Evolutionary conservation across 1,284 basidiomycete species (phyloP), one percentile per base, ranked within the genome.

Genomic region (Malassezia pachydermatis): DNA sequence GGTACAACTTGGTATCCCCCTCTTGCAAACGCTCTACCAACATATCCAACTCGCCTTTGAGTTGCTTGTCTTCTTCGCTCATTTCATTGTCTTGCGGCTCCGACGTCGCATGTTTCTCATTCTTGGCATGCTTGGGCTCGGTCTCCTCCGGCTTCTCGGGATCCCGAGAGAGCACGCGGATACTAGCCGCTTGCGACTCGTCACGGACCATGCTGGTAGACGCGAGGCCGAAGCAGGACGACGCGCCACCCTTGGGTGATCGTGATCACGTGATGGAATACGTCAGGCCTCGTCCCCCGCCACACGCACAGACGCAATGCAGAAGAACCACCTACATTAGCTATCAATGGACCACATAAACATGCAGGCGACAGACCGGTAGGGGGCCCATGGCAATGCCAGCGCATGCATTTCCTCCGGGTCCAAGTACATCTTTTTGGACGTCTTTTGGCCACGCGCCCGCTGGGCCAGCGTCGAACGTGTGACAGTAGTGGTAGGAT

Each of bases 31-130:
- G 81, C 73, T 98, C 89, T 23, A 94, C 82, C 22, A 98, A 80
- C 90, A 98, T 94, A 72, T 98, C 94, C 27, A 99, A 79, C 76
- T 98, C 90, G 54, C 82, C 84, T 76, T 88, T 88, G 54, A 99
- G 81, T 70, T 92, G 87, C 28, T 84, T 76, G 72, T 98, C 94
- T 74, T 98, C 92, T 70, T 98, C 94, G 48, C 62, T 69, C 19
- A 92, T 76, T 62, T 92, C 88, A 62, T 88, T 83, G 42, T 81
- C 83, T 57, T 80, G 80, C 75, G 65, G 16, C 52, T 63, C 63
- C n/a, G n/a, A n/a, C n/a, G n/a, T n/a, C 37, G 36, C 50, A 22
- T 55, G 57, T 46, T 65, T 54, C 45, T 60, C 46, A 11, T 61
- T 52, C 43, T 59, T 54, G 23, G 48, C 49, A 42, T 62, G 58